A percentile compares a stretch with the other conserved stretches of the same genome.
phyloP scores from a whole-genome alignment of 2,329 filamentous ascomycete genomes.

The Orbilia blumenaviensis region DNA sequence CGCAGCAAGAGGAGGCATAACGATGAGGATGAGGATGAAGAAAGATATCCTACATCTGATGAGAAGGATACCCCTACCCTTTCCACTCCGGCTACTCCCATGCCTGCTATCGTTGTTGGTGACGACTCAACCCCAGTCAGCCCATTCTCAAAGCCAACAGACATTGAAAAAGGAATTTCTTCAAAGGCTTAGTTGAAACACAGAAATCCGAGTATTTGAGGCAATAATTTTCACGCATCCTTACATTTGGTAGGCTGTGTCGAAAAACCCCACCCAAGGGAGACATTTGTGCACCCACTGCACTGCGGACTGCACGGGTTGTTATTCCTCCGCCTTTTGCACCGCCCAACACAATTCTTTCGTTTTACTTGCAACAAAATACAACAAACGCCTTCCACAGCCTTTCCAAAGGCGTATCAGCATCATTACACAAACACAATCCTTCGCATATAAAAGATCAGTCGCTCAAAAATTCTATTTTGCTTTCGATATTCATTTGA shows the following conservation, averaged over 20 bases:
- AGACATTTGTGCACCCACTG: neutral
- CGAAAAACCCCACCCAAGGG: neutral
- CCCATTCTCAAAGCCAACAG: slow-evolving; percentile 44
- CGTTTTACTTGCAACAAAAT: neutral
- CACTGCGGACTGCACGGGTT: too few relatives aligned
- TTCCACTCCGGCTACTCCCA: slow-evolving; percentile 4
- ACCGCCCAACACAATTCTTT: slow-evolving; percentile 21
- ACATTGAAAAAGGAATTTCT: slow-evolving; percentile 35
- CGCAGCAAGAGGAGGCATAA: slow-evolving; percentile 45
- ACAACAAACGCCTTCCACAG: neutral
- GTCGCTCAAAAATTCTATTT: too few relatives aligned
- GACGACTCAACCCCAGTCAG: slow-evolving; percentile 47
- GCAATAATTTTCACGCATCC: neutral
- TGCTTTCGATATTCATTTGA: neutral
- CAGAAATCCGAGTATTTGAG: neutral
- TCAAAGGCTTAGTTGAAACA: slow-evolving; percentile 12
- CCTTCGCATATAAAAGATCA: too few relatives aligned
- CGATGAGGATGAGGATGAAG: slow-evolving; percentile 3
- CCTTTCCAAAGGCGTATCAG: slow-evolving; percentile 4
- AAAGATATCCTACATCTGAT: slow-evolving; percentile 16
- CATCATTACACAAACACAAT: too few relatives aligned
- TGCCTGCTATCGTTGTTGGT: slow-evolving; percentile 45
- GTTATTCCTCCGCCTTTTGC: neutral
- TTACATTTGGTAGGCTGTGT: slow-evolving; percentile 30
- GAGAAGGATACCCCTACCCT: slow-evolving; percentile 37